These are phyloP conservation scores for Pilaira anomala DNA, from an alignment of 192 early-diverging fungal species.

Conservation along the genomic window DNA sequence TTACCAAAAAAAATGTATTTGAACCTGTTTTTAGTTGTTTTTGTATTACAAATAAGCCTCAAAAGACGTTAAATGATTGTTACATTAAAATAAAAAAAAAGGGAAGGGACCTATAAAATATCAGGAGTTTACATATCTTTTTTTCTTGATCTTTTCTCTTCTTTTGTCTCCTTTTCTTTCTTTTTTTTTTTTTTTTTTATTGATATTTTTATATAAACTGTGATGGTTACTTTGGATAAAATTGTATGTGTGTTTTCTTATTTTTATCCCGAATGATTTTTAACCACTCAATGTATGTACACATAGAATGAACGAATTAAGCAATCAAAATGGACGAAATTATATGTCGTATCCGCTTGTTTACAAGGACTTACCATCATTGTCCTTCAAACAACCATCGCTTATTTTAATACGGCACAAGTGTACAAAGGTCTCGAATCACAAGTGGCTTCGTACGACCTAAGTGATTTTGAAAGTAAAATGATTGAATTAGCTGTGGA, in stretches of 20 bases:
- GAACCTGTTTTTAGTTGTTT: no score
- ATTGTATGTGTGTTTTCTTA: slow-evolving; percentile 6
- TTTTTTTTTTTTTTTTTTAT: background rate
- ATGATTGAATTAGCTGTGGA: slow-evolving; percentile 10
- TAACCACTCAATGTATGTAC: no score
- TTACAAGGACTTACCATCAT: slow-evolving; percentile 34
- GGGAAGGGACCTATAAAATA: background rate
- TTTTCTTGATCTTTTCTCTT: slow-evolving; percentile 2
- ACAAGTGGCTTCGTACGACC: background rate
- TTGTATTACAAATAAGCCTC: no score
- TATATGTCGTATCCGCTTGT: slow-evolving; percentile 24
- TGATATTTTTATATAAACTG: background rate
- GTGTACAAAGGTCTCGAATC: background rate
- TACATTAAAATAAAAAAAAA: background rate
- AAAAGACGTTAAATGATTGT: background rate
- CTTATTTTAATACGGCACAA: slow-evolving; percentile 31
- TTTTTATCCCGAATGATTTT: background rate
- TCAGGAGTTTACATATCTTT: background rate
- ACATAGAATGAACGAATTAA: slow-evolving; percentile 27
- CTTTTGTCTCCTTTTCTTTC: background rate
- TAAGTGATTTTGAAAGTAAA: background rate
- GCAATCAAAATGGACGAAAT: slow-evolving; percentile 30
- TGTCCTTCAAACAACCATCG: slow-evolving; percentile 27
- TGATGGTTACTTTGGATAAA: slow-evolving; percentile 9
- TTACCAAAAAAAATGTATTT: no score